Base-by-base conservation (phyloP, 192 early-diverging fungal genomes). In the Gonapodya sp. region DNA sequence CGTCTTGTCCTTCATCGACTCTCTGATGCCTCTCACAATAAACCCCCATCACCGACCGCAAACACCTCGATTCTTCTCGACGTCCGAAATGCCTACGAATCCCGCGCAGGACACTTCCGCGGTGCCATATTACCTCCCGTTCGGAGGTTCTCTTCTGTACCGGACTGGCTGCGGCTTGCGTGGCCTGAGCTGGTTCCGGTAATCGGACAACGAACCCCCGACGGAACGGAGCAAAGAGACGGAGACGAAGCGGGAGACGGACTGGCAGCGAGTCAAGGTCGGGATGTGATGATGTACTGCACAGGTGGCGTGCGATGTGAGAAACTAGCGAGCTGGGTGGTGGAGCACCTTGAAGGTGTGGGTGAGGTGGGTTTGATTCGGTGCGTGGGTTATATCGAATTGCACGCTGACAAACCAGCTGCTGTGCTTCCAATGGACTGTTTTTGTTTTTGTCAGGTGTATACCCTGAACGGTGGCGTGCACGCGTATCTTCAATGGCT, bases 401-500 rank as follows among this genome's bases (percentile, higher is more conserved):
- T n/a, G n/a, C n/a, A n/a, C 46, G 46, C 46, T 64, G 46, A 64
- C n/a, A n/a, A n/a, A n/a, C n/a, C n/a, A n/a, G n/a, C n/a, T n/a
- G n/a, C n/a, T n/a, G n/a, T n/a, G n/a, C n/a, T n/a, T n/a, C n/a
- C n/a, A n/a, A n/a, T n/a, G n/a, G n/a, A n/a, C n/a, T 64, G 46
- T 8, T 24, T 64, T 64, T 64, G 24, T 16, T 64, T 24, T 24
- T 64, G 8, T 8, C 46, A 88, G 73, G 88, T 93, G 18, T 79
- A 86, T 73, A 93, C 91, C 91, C 82, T 93, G 1, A 90, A 93
- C 0, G 92, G 92, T 18, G 90, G 90, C 0, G 93, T 93, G 33
- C 92, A 93, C 73, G 89, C 91, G 73, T 93, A 93, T 73, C 80
- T 93, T 1, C 87, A 93, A 79, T 93, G 92, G 92, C 83, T 86